A percentile compares a stretch with the other conserved stretches of the same genome.
Conservation (phyloP, 257 asterid genomes). For the Ilex asprella region DNA sequence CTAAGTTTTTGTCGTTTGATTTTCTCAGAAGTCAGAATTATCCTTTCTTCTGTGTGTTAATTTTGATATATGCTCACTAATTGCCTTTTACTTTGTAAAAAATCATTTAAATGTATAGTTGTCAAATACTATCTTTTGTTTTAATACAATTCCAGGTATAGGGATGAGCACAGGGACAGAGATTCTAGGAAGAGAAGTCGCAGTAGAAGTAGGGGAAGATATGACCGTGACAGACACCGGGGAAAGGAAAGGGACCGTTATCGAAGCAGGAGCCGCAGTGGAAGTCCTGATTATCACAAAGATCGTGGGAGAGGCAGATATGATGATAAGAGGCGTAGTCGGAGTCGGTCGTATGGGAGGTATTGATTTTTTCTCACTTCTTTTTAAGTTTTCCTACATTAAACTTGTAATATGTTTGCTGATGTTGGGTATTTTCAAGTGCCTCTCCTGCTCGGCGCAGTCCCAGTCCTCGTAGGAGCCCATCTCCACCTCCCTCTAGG, state of each 20-base stretch:
- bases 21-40: no score
- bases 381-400: background rate
- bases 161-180: slow-evolving; percentile 54
- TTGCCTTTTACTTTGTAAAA: background rate
- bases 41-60: no score
- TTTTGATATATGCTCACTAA: no score
- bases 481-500: slow-evolving; percentile 59
- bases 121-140: background rate
- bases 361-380: slow-evolving; percentile 9
- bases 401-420: background rate
- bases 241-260: slow-evolving; percentile 61
- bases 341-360: slow-evolving; percentile 78
- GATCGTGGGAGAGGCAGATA: slow-evolving; percentile 75
- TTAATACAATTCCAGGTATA: slow-evolving; percentile 18
- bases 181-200: slow-evolving; percentile 70
- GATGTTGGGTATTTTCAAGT: slow-evolving; percentile 27
- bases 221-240: slow-evolving; percentile 57
- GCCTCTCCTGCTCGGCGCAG: slow-evolving; percentile 77
- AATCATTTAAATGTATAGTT: background rate
- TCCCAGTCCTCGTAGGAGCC: slow-evolving; percentile 66
- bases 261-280: slow-evolving; percentile 58
- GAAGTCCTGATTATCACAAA: slow-evolving; percentile 56
- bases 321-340: slow-evolving; percentile 64
- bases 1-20: no score
- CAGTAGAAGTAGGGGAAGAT: slow-evolving; percentile 66